Conservation (phyloP, 768 basidiomycete genomes). For the Gymnopilus junonius region DNA sequence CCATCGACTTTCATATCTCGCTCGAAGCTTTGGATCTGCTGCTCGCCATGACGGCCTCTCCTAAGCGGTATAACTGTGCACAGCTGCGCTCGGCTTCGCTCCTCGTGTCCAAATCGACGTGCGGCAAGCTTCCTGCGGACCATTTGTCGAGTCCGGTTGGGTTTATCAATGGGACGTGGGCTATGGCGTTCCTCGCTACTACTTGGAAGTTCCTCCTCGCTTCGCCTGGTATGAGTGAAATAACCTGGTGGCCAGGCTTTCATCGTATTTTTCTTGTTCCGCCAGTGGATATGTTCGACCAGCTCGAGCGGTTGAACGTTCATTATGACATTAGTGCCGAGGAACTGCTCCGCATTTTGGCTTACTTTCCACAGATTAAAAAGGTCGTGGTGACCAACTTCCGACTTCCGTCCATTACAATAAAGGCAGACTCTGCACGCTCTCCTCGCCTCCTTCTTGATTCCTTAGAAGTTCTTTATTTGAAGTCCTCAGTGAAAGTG, state of each 20-base stretch:
- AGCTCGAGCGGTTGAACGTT: neutral
- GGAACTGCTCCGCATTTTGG: neutral
- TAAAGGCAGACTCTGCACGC: neutral
- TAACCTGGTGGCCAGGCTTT: slow-evolving; percentile 5
- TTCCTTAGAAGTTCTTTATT: neutral
- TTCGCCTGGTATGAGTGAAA: neutral
- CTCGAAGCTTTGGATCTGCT: neutral
- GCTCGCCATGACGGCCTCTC: neutral
- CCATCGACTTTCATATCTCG: neutral
- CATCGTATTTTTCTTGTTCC: neutral
- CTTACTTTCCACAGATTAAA: neutral
- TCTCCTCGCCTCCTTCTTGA: neutral
- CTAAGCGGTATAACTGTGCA: neutral
- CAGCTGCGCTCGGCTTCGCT: neutral
- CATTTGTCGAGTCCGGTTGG: neutral
- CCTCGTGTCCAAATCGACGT: neutral
- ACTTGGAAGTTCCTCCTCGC: neutral
- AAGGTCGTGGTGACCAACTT: neutral
- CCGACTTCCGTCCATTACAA: neutral
- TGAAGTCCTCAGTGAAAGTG: neutral
- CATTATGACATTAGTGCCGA: neutral
- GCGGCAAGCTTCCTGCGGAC: neutral
- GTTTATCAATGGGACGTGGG: neutral
- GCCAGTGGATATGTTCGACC: neutral
- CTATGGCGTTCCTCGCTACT: neutral